These are phyloP conservation scores for Hibiscus tridactylites DNA, from an alignment of 345 rosid genomes.

Conservation along the genomic window DNA sequence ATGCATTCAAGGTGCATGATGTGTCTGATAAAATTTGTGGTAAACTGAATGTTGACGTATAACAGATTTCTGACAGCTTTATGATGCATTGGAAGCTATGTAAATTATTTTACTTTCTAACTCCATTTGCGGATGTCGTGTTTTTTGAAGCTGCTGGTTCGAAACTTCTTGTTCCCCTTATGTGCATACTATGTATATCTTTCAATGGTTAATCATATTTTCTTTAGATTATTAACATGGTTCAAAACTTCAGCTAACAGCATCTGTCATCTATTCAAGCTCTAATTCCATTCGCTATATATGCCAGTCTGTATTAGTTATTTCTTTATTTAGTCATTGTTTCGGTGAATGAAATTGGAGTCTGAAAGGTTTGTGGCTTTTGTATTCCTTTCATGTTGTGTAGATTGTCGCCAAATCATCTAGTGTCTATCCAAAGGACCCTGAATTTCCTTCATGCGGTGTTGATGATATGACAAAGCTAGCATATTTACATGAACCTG, in stretches of 20 bases:
- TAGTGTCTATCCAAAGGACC: constrained; percentile 64
- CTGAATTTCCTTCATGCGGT: constrained; percentile 79
- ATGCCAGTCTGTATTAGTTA: background rate
- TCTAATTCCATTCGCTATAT: background rate
- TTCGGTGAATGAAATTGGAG: background rate
- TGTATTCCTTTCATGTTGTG: constrained; percentile 3
- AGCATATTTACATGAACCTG: constrained; percentile 95
- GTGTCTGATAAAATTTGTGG: no score
- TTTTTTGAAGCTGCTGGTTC: background rate
- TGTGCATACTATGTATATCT: background rate
- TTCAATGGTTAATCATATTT: background rate
- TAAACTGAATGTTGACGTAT: no score
- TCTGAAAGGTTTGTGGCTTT: background rate
- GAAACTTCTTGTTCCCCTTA: background rate
- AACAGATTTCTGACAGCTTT: no score
- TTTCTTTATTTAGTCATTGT: constrained; percentile 5
- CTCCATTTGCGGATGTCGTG: background rate
- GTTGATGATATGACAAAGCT: constrained; percentile 97
- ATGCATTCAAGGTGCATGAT: no score
- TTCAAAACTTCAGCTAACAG: background rate
- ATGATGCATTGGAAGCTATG: background rate
- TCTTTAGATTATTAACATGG: background rate
- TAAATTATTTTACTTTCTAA: background rate
- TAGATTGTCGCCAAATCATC: constrained; percentile 65
- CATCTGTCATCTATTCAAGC: background rate